phyloP scores from a whole-genome alignment of 805 yeast genomes.

The Pichia eremophila region DNA sequence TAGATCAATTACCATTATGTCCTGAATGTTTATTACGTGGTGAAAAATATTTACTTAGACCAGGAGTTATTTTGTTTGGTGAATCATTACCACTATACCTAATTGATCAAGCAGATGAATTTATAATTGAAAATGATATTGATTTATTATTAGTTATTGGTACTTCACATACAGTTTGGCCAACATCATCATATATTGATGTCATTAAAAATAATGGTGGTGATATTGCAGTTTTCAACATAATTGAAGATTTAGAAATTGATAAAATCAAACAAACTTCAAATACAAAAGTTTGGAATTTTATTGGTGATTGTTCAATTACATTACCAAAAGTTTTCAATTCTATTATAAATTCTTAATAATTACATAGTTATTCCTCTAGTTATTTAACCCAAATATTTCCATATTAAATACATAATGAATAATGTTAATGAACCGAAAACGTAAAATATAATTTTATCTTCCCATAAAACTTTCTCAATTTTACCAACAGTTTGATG shows the following conservation, averaged over 20 bases:
- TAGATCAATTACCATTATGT: slow-evolving; percentile 57
- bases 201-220: slow-evolving; percentile 67
- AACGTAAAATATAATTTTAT: slow-evolving; percentile 78
- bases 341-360: slow-evolving; percentile 25
- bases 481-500: slow-evolving; percentile 72
- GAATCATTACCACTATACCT: slow-evolving; percentile 63
- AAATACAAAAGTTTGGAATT: slow-evolving; percentile 44
- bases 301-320: slow-evolving; percentile 71
- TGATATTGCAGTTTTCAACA: slow-evolving; percentile 75
- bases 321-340: slow-evolving; percentile 58
- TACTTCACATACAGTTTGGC: slow-evolving; percentile 80
- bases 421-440: slow-evolving; percentile 56
- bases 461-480: slow-evolving; percentile 75
- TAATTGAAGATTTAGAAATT: slow-evolving; percentile 44
- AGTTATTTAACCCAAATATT: slow-evolving; percentile 43
- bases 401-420: slow-evolving; percentile 57
- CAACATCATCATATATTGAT: slow-evolving; percentile 87
- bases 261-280: slow-evolving; percentile 30
- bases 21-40: slow-evolving; percentile 46
- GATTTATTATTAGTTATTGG: slow-evolving; percentile 80
- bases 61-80: slow-evolving; percentile 96
- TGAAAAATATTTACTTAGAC: slow-evolving; percentile 54
- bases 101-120: slow-evolving; percentile 62
- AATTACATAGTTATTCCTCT: no score
- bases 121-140: slow-evolving; percentile 44